Base-by-base conservation (phyloP, 306 rosid species). In the Pachyrhizus erosus region DNA sequence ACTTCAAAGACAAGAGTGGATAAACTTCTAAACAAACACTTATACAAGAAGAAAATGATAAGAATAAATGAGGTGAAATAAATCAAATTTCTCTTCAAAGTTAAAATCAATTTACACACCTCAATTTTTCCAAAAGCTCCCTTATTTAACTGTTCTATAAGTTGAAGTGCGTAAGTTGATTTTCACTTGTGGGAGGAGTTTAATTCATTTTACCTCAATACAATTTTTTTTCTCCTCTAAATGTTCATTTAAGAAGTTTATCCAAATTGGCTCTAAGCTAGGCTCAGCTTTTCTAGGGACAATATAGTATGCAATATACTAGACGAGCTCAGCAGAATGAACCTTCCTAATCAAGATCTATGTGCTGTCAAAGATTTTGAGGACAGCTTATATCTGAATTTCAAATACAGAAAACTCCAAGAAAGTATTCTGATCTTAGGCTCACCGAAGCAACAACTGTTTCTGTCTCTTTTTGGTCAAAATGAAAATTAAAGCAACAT, bases 331-430 rank as follows among this genome's bases (percentile, higher is more conserved):
- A 52, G 14, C 24, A 52, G 43, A 72, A 49, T 54, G 40, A 70
- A 60, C 46, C 62, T 71, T 24, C 49, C 34, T 11, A 69, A 82
- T 26, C 23, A 73, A 74, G 34, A 55, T 33, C 49, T 9, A 43
- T 57, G 37, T 17, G 15, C 20, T 52, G 43, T 52, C 39, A 40
- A 51, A 60, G 66, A 58, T 48, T 11, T 29, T 49, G 43, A 81
- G 26, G 45, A 66, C 18, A 4, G 3, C 4, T 11, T 64, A 34
- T 65, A 61, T 15, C 65, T 33, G 69, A 46, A 76, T 57, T 43
- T 43, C 64, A 75, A 68, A 27, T 20, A 55, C 81, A 52, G 49
- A 26, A 75, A 66, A 52, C 12, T 42, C 58, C 31, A 52, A n/a
- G 27, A 52, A 62, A 54, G 14, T 65, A 7, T 46, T 60, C 29